A percentile compares a stretch with the other conserved stretches of the same genome.
Conservation (phyloP, 2,329 filamentous ascomycete genomes). For the Sarocladium strictum region DNA sequence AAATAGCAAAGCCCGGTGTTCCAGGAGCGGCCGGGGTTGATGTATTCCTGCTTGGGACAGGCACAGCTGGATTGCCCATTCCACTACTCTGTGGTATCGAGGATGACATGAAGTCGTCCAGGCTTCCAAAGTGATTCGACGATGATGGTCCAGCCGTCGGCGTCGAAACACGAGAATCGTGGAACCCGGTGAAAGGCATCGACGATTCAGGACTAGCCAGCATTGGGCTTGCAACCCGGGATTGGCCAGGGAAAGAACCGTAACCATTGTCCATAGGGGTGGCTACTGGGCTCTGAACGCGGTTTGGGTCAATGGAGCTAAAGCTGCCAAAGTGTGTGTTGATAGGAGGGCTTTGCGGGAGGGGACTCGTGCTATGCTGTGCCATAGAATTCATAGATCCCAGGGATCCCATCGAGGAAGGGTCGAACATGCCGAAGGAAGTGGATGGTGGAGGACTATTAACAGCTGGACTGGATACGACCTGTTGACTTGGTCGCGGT, state of each 20-base stretch:
- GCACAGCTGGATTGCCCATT: neutral
- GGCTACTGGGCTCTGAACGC: constrained; percentile 21
- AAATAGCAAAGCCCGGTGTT: constrained; percentile 31
- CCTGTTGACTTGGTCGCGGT: constrained; percentile 25
- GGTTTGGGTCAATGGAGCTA: neutral
- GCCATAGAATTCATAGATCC: neutral
- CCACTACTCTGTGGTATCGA: neutral
- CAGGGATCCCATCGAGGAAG: constrained; percentile 2
- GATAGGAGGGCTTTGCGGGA: constrained; percentile 16
- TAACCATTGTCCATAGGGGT: constrained; percentile 27
- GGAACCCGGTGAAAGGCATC: constrained; percentile 26
- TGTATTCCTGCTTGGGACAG: neutral
- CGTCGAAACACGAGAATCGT: constrained; percentile 23
- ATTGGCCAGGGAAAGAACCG: constrained; percentile 22
- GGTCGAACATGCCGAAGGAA: constrained; percentile 23
- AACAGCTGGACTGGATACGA: constrained; percentile 20
- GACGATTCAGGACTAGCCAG: constrained; percentile 20
- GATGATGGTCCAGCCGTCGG: constrained; percentile 19
- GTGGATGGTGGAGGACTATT: constrained; percentile 15
- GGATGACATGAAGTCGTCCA: constrained; percentile 25
- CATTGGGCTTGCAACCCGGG: constrained; percentile 26
- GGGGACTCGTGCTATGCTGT: constrained; percentile 9
- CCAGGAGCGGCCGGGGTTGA: neutral
- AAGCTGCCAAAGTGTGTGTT: constrained; percentile 12
- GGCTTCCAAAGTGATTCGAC: constrained; percentile 24